Percentiles rank a stretch among this genome's conserved stretches.
phyloP scores from a whole-genome alignment of 2,329 filamentous ascomycete genomes.

The Kalaharituber pfeilii region DNA sequence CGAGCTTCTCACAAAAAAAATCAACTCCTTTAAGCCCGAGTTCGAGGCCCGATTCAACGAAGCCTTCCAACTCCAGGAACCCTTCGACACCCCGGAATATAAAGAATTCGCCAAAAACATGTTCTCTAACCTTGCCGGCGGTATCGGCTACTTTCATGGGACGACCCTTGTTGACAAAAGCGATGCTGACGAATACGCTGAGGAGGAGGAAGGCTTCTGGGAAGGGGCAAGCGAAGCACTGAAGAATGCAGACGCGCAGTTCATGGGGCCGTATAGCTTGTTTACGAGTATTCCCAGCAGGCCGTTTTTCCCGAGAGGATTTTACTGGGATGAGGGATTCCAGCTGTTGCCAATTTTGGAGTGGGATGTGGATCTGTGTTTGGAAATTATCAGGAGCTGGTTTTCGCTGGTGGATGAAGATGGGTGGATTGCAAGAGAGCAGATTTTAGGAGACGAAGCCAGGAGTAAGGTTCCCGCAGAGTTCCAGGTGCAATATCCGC shows the following conservation, averaged over 20 bases:
- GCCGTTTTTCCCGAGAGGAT: conserved; percentile 90
- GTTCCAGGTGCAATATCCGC: conserved; percentile 90
- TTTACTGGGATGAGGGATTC: conserved; percentile 97
- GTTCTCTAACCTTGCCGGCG: conserved; percentile 85
- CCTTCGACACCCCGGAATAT: conserved; percentile 59
- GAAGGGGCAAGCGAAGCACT: conserved; percentile 68
- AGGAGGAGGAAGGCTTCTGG: conserved; percentile 92
- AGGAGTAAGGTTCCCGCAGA: conserved; percentile 85
- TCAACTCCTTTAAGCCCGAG: conserved; percentile 45
- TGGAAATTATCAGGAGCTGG: conserved; percentile 87
- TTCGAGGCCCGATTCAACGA: conserved; percentile 61
- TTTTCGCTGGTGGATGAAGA: conserved; percentile 91
- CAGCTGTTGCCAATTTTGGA: conserved; percentile 81
- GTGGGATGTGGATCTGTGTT: conserved; percentile 69
- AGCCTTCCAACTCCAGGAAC: conserved; percentile 54
- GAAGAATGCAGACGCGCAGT: conserved; percentile 33
- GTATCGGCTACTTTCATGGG: conserved; percentile 89
- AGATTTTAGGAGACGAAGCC: conserved; percentile 81
- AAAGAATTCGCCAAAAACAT: conserved; percentile 68
- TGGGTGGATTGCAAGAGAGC: conserved; percentile 92
- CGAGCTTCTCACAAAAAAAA: conserved; percentile 51
- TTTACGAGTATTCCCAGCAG: conserved; percentile 84
- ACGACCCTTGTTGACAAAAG: conserved; percentile 78
- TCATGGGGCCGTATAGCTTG: conserved; percentile 71
- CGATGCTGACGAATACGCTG: conserved; percentile 80